These are phyloP conservation scores for Tylopilus balloui DNA, from an alignment of 768 basidiomycete genomes.

Conservation along the genomic window DNA sequence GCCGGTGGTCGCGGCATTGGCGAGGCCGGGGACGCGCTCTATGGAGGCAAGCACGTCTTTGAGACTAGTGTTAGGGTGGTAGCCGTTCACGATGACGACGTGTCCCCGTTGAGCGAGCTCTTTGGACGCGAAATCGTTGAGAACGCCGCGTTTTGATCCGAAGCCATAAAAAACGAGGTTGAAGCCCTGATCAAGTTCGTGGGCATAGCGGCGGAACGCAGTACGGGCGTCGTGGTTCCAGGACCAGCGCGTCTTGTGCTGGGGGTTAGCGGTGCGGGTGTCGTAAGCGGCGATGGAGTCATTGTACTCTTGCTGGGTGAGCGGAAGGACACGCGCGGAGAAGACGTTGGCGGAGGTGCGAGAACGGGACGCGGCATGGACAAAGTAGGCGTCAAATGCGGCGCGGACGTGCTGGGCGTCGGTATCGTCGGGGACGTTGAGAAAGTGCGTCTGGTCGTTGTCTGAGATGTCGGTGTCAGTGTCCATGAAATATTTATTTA, in stretches of 20 bases:
- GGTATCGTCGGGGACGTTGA: constrained; percentile 10
- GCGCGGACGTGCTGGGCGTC: constrained; percentile 36
- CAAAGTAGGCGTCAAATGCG: constrained; percentile 85
- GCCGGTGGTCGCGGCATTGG: constrained; percentile 15
- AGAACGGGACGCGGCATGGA: constrained; percentile 52
- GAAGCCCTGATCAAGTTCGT: constrained; percentile 79
- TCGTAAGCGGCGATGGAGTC: constrained; percentile 29
- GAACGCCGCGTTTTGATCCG: constrained; percentile 75
- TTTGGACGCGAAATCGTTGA: constrained; percentile 70
- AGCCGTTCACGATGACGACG: constrained; percentile 76
- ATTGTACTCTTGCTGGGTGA: constrained; percentile 60
- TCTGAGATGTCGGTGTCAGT: constrained; percentile 29
- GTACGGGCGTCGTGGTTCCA: constrained; percentile 13
- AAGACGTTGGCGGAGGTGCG: constrained; percentile 80
- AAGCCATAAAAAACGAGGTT: constrained; percentile 85
- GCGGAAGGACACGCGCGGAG: constrained; percentile 66
- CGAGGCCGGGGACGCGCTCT: constrained; percentile 35
- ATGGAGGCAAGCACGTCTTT: constrained; percentile 66
- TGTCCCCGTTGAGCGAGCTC: constrained; percentile 57
- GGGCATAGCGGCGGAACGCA: constrained; percentile 56
- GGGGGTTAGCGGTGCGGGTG: constrained; percentile 8
- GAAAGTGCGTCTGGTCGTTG: constrained; percentile 19
- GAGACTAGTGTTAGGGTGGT: constrained; percentile 61
- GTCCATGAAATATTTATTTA: constrained; percentile 24
- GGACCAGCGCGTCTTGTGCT: constrained; percentile 19